Base-by-base conservation (phyloP, 1,284 basidiomycete species). In the Cystobasidium pallidum region DNA sequence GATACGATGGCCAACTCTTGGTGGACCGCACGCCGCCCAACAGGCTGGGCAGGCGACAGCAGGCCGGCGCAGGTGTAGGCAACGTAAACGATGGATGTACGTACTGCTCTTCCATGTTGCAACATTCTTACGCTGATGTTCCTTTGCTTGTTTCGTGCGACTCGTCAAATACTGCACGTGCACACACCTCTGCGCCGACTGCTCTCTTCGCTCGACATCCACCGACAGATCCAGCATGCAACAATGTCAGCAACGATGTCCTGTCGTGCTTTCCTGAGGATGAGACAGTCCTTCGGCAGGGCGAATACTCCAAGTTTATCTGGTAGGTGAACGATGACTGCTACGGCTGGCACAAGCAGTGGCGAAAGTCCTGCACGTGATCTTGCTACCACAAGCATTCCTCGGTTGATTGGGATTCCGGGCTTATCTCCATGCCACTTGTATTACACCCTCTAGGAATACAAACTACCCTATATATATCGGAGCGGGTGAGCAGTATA, bases 271-370 rank as follows among this genome's bases (percentile, higher is more conserved):
- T 84, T 78, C 90, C 90, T 15, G 83, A 81, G 0, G 57, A 80
- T 8, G 80, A 83, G 73, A 85, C 85, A 34, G 73, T 82, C 30
- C 82, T 91, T 73, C 80, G 84, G 26, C 90, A 92, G 79, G 85
- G 88, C 78, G 80, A 89, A 72, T 90, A 86, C 84, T 86, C 87
- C 6, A 84, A 86, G 41, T 88, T 91, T 78, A 86, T 91, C 78
- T 91, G 90, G 77, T 70, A 36, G 45, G 66, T 24, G 3, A n/a
- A n/a, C n/a, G n/a, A 15, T 17, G 21, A 10, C 3, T 45, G 19
- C 15, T 45, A 10, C 36, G 3, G 30, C 2, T 19, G 55, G 26
- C 45, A 4, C 13, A 54, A 26, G 13, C n/a, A n/a, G 34, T 61
- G 58, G 39, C 30, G 58, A n/a, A 21, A 24, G 13, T 15, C 36